A percentile compares a stretch with the other conserved stretches of the same genome.
Conservation (phyloP, 371 early-diverging fungal genomes). For the Batkoa obscura region DNA sequence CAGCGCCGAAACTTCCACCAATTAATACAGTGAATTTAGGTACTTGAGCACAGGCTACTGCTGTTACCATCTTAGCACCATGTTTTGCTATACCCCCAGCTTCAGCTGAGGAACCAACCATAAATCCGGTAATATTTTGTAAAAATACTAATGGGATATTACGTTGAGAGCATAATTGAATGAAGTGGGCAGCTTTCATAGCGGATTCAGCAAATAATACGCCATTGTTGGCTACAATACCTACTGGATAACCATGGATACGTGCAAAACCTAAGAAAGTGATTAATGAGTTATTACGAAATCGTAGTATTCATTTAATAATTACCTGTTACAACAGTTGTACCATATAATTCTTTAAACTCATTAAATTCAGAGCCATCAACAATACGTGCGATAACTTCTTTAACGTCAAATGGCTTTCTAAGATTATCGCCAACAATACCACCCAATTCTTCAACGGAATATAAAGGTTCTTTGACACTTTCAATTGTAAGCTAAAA, state of each 20-base stretch:
- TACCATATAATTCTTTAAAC: constrained; percentile 90
- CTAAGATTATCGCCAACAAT: constrained; percentile 87
- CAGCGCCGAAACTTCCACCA: constrained; percentile 87
- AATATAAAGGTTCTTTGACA: constrained; percentile 69
- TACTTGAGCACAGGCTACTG: constrained; percentile 86
- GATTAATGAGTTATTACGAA: background rate
- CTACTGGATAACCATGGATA: constrained; percentile 84
- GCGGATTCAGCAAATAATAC: constrained; percentile 91
- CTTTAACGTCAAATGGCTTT: constrained; percentile 78
- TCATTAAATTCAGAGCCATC: constrained; percentile 88
- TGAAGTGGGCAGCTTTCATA: constrained; percentile 92
- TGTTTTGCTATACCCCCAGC: constrained; percentile 96
- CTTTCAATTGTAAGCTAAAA: constrained; percentile 20
- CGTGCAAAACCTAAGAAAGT: constrained; percentile 58
- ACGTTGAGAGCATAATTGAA: constrained; percentile 87
- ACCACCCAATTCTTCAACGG: constrained; percentile 73
- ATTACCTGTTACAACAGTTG: constrained; percentile 72
- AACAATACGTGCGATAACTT: constrained; percentile 90
- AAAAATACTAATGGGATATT: constrained; percentile 86
- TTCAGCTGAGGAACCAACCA: constrained; percentile 94
- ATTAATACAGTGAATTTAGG: constrained; percentile 89
- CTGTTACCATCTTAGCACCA: constrained; percentile 94
- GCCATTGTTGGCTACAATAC: constrained; percentile 96
- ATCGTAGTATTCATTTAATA: background rate
- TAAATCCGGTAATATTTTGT: constrained; percentile 94